These are phyloP conservation scores for Tetrapisispora namnaoensis DNA, from an alignment of 805 yeast species.

Conservation along the genomic window DNA sequence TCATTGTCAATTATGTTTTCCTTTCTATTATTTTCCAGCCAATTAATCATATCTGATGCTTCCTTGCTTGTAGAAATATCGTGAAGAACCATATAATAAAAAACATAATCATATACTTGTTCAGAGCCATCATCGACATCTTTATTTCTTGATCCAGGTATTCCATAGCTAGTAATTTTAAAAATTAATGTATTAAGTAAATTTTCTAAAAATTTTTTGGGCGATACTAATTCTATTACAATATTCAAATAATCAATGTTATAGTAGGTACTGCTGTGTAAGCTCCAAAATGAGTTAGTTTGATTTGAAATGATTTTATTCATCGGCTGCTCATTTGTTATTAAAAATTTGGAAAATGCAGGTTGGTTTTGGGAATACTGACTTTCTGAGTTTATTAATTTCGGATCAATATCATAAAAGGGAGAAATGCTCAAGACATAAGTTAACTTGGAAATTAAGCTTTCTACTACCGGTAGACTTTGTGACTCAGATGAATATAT, in stretches of 20 bases:
- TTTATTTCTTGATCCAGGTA: slow-evolving; percentile 18
- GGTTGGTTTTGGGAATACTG: slow-evolving; percentile 22
- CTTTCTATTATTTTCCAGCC: slow-evolving; percentile 12
- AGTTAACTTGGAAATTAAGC: slow-evolving; percentile 17
- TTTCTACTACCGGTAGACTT: slow-evolving; percentile 20
- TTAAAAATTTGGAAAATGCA: slow-evolving; percentile 17
- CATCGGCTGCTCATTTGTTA: slow-evolving; percentile 24
- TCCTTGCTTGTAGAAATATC: slow-evolving; percentile 21
- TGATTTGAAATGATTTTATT: slow-evolving; percentile 28
- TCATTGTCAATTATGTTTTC: slow-evolving; percentile 1
- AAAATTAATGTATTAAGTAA: slow-evolving; percentile 20
- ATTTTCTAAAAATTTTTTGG: slow-evolving; percentile 20
- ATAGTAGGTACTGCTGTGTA: slow-evolving; percentile 30
- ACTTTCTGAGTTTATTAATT: slow-evolving; percentile 12
- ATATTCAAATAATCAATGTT: slow-evolving; percentile 25
- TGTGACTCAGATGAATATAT: slow-evolving; percentile 25
- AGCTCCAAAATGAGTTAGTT: slow-evolving; percentile 29
- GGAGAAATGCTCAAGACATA: slow-evolving; percentile 17
- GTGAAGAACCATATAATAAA: slow-evolving; percentile 24
- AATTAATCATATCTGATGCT: slow-evolving; percentile 15
- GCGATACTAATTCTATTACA: slow-evolving; percentile 22
- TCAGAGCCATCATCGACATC: slow-evolving; percentile 11
- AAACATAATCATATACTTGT: slow-evolving; percentile 22
- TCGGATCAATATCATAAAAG: slow-evolving; percentile 23
- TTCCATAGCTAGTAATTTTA: slow-evolving; percentile 19